phyloP scores from a whole-genome alignment of 2,329 filamentous ascomycete genomes.

The Lecanicillium sp. region DNA sequence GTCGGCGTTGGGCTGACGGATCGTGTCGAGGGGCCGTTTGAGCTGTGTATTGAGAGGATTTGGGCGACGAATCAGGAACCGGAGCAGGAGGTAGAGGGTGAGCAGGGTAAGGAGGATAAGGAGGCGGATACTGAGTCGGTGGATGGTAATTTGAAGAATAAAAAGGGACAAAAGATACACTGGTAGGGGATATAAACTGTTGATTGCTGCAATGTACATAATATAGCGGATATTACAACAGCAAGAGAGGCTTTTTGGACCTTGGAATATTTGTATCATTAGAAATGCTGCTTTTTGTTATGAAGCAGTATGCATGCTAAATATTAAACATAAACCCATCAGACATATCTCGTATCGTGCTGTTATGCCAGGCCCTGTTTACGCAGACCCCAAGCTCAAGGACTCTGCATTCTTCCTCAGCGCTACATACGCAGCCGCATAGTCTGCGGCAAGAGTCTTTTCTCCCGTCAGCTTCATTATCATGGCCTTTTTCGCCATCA shows the following conservation, averaged over 20 bases:
- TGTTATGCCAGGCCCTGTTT: background rate
- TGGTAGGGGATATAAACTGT: conserved; percentile 18
- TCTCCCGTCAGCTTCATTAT: conserved; percentile 66
- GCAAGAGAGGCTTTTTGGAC: no score
- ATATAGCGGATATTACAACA: no score
- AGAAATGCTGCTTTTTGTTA: no score
- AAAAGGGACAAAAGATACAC: conserved; percentile 27
- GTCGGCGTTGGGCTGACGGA: conserved; percentile 87
- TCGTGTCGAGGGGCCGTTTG: conserved; percentile 78
- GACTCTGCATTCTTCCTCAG: conserved; percentile 34
- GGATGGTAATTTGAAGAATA: conserved; percentile 21
- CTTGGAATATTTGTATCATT: no score
- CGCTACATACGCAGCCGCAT: conserved; percentile 55
- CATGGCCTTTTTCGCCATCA: conserved; percentile 74
- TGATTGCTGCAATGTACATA: no score
- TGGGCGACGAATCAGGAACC: conserved; percentile 71
- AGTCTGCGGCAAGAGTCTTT: conserved; percentile 53
- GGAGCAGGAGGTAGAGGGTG: conserved; percentile 15
- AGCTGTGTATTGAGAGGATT: conserved; percentile 74
- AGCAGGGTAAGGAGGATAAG: conserved; percentile 2
- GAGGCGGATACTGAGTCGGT: conserved; percentile 10
- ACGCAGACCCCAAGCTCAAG: conserved; percentile 16
- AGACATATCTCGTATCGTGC: no score
- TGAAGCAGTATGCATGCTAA: no score
- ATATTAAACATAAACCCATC: no score